Conservation (phyloP, 2,329 filamentous ascomycete species). For the Talaromyces amestolkiae region DNA sequence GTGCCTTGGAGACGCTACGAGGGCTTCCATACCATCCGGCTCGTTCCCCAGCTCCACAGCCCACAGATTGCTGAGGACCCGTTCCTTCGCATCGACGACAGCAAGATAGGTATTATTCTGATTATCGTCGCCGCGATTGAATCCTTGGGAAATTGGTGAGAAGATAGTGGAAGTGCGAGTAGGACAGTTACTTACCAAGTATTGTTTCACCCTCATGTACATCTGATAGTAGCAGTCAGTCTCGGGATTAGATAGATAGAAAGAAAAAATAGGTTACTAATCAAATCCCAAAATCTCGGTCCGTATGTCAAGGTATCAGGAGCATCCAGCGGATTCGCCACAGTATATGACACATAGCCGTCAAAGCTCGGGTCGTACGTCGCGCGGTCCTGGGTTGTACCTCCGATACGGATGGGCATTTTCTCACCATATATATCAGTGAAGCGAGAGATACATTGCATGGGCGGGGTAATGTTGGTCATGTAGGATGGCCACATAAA, state of each 20-base stretch:
- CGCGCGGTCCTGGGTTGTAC: slow-evolving; percentile 1
- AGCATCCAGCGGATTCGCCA: slow-evolving; percentile 1
- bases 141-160: background rate
- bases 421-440: background rate
- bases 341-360: slow-evolving; percentile 6
- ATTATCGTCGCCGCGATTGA: slow-evolving; percentile 1
- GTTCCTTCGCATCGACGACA: background rate
- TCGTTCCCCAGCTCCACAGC: slow-evolving; percentile 1
- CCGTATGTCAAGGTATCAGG: slow-evolving; percentile 2
- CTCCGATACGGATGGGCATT: slow-evolving; percentile 6
- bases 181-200: background rate
- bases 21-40: slow-evolving; percentile 2
- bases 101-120: background rate
- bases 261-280: background rate
- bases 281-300: slow-evolving; percentile 2
- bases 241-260: background rate
- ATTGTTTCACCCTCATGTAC: background rate
- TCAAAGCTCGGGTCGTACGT: slow-evolving; percentile 7
- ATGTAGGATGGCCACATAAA: slow-evolving; percentile 10
- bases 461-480: slow-evolving; percentile 6
- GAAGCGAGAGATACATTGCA: slow-evolving; percentile 7
- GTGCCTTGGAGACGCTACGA: background rate
- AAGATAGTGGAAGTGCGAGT: background rate
- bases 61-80: background rate
- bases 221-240: background rate